Conservation (phyloP, 1,284 basidiomycete genomes). For the Cryptococcus maquisensis region DNA sequence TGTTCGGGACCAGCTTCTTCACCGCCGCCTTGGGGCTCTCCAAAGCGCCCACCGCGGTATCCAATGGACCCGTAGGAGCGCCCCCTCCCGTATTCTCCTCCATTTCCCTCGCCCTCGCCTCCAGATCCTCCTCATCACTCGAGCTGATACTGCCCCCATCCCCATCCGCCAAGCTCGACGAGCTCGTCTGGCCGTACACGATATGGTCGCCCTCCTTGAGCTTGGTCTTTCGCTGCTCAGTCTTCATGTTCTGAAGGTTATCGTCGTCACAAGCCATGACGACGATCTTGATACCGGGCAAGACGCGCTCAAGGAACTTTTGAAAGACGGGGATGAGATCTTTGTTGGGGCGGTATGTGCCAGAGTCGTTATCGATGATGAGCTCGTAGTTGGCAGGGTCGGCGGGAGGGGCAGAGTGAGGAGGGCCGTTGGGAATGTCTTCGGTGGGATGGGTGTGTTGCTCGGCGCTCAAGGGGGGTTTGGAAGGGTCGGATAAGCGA, state of each 20-base stretch:
- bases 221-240: slow-evolving; percentile 33
- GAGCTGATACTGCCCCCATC: slow-evolving; percentile 27
- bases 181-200: slow-evolving; percentile 28
- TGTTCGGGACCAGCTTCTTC: slow-evolving; percentile 4
- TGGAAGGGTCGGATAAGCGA: slow-evolving; percentile 27
- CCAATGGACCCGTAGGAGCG: slow-evolving; percentile 7
- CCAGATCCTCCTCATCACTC: slow-evolving; percentile 30
- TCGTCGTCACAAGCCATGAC: slow-evolving; percentile 60
- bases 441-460: slow-evolving; percentile 42
- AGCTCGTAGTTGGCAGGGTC: slow-evolving; percentile 51
- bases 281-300: slow-evolving; percentile 59
- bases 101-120: slow-evolving; percentile 17
- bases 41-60: slow-evolving; percentile 11
- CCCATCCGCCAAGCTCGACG: slow-evolving; percentile 16
- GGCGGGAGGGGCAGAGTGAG: slow-evolving; percentile 22
- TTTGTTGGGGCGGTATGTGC: slow-evolving; percentile 54
- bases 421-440: slow-evolving; percentile 27
- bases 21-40: slow-evolving; percentile 19
- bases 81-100: slow-evolving; percentile 3
- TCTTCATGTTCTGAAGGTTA: slow-evolving; percentile 44
- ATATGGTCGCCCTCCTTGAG: slow-evolving; percentile 28
- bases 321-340: slow-evolving; percentile 50
- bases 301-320: slow-evolving; percentile 58
- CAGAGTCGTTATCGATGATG: slow-evolving; percentile 55
- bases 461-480: slow-evolving; percentile 25